These are phyloP conservation scores for Bondarzewia mesenterica DNA, from an alignment of 1,284 basidiomycete genomes.

Conservation along the genomic window DNA sequence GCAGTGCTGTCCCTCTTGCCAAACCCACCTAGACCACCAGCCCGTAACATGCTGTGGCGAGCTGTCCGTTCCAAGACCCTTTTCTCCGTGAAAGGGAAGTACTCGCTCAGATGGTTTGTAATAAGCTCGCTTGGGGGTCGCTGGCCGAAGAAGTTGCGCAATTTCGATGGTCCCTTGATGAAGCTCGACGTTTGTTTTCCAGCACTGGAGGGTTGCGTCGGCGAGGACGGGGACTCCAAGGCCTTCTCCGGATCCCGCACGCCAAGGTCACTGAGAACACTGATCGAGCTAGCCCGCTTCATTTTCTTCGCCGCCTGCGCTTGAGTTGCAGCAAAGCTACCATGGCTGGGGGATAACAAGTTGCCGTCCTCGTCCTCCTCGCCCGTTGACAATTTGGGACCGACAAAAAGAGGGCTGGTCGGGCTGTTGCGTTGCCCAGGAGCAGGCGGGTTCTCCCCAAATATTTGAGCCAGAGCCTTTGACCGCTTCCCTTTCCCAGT, in stretches of 20 bases:
- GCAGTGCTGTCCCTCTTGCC: slow-evolving; percentile 26
- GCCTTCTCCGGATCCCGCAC: slow-evolving; percentile 65
- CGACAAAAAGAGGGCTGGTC: slow-evolving; percentile 23
- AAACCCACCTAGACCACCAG: slow-evolving; percentile 19
- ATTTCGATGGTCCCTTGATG: slow-evolving; percentile 50
- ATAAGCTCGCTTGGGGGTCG: slow-evolving; percentile 96
- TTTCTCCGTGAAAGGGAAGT: slow-evolving; percentile 92
- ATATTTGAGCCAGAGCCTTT: slow-evolving; percentile 47
- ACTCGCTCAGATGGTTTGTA: slow-evolving; percentile 91
- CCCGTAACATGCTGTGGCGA: slow-evolving; percentile 75
- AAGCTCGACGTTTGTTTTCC: slow-evolving; percentile 24
- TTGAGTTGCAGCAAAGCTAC: slow-evolving; percentile 7
- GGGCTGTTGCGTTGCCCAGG: slow-evolving; percentile 22
- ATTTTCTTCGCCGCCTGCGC: slow-evolving; percentile 50
- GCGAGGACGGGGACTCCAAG: slow-evolving; percentile 34
- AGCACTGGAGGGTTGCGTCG: slow-evolving; percentile 18
- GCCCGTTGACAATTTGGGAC: slow-evolving; percentile 17
- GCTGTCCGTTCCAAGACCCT: slow-evolving; percentile 80
- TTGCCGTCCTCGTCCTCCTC: slow-evolving; percentile 31
- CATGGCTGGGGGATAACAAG: slow-evolving; percentile 22
- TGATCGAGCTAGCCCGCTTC: slow-evolving; percentile 91
- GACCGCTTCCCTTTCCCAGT: slow-evolving; percentile 28
- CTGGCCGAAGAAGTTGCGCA: slow-evolving; percentile 98
- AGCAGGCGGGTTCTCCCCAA: slow-evolving; percentile 43
- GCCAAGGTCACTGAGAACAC: slow-evolving; percentile 88